These are phyloP conservation scores for Salinomyces thailandicus DNA, from an alignment of 2,329 filamentous ascomycete species.

Conservation along the genomic window DNA sequence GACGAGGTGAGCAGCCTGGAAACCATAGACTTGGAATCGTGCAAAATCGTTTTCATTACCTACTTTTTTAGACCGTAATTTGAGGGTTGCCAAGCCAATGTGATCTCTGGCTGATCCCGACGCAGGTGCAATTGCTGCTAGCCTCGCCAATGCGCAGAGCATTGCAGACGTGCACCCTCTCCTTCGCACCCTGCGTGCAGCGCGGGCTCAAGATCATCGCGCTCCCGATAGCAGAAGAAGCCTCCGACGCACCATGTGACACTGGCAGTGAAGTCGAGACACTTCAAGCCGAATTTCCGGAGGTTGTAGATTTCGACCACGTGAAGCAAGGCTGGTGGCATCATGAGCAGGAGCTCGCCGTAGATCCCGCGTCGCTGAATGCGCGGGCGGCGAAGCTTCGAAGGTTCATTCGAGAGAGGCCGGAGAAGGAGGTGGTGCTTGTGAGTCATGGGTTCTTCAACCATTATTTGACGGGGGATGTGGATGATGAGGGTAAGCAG, in stretches of 20 bases:
- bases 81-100: too few species aligned
- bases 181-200: constrained; percentile 18
- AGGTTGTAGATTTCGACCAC: constrained; percentile 18
- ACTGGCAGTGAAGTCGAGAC: constrained; percentile 15
- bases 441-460: constrained; percentile 23
- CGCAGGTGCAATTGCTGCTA: constrained; percentile 21
- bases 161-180: constrained; percentile 18
- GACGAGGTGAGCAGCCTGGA: constrained; percentile 12
- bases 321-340: constrained; percentile 18
- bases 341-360: constrained; percentile 20
- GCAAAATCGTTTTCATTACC: too few species aligned
- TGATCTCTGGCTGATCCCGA: too few species aligned
- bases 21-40: background rate
- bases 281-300: constrained; percentile 13
- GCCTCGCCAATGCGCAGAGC: constrained; percentile 21
- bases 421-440: constrained; percentile 21
- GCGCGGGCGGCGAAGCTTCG: constrained; percentile 18
- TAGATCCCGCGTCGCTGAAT: constrained; percentile 14
- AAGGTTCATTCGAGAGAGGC: constrained; percentile 15
- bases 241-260: constrained; percentile 17
- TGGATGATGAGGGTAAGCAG: constrained; percentile 21
- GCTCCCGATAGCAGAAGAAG: constrained; percentile 21
- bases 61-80: too few species aligned
- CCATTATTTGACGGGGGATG: constrained; percentile 21
- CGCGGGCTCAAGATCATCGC: constrained; percentile 18